Evolutionary conservation across 208 protist genomes (phyloP).

Genomic region (Crithidia thermophila): DNA sequence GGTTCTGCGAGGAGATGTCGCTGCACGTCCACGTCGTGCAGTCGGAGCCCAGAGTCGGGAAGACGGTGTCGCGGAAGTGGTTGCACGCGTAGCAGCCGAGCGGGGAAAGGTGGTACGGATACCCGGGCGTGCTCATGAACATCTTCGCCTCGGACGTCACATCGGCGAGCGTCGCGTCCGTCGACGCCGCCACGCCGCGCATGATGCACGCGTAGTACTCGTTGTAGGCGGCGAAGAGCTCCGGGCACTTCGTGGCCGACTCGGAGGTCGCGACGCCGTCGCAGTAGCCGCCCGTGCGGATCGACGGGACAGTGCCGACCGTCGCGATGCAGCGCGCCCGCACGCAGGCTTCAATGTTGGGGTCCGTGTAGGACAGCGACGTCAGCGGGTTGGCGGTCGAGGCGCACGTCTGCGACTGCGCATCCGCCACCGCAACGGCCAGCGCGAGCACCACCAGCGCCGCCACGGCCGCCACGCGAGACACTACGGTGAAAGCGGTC

Average conservation of each 20-base stretch:
- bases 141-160: conserved; percentile 2
- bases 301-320: conserved; percentile 14
- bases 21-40: conserved; percentile 35
- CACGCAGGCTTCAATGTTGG: conserved; percentile 28
- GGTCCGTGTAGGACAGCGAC: conserved; percentile 22
- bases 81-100: conserved; percentile 49
- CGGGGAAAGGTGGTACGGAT: conserved; percentile 34
- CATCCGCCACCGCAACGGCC: conserved; percentile 1
- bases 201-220: conserved; percentile 47
- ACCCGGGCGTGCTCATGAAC: conserved; percentile 39
- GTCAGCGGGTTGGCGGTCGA: conserved; percentile 26
- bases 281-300: conserved; percentile 31
- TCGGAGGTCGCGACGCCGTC: conserved; percentile 38
- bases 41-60: conserved; percentile 1
- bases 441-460: conserved; percentile 1
- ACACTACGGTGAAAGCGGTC: not conserved
- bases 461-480: not conserved
- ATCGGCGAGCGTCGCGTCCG: not conserved
- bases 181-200: conserved; percentile 12
- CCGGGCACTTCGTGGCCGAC: conserved; percentile 23
- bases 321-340: conserved; percentile 34
- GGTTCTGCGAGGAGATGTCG: conserved; percentile 30
- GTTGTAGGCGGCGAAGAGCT: conserved; percentile 35
- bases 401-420: conserved; percentile 27
- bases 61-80: conserved; percentile 34